Conservation (phyloP, 1,284 basidiomycete genomes). For the Trichosporon ovoides region DNA sequence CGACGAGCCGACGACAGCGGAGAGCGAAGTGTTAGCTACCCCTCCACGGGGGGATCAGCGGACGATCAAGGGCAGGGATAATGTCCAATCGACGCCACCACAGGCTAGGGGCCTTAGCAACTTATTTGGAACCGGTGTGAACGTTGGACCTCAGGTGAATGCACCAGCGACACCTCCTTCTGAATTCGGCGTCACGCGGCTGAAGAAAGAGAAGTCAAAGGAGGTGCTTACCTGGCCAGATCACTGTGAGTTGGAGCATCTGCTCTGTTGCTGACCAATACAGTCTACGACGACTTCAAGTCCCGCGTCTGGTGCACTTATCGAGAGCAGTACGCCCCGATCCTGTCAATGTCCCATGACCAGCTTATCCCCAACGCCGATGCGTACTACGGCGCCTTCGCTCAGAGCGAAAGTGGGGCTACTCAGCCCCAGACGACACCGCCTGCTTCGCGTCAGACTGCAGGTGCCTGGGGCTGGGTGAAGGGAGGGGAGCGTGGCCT, state of each 20-base stretch:
- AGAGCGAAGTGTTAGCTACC: neutral
- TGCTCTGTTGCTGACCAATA: neutral
- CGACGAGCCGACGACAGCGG: constrained; percentile 1
- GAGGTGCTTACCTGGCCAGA: constrained; percentile 45
- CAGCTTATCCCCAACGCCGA: constrained; percentile 38
- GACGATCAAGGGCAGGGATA: constrained; percentile 4
- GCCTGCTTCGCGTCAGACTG: constrained; percentile 13
- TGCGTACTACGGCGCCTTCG: constrained; percentile 54
- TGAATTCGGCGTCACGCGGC: constrained; percentile 6
- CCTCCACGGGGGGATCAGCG: neutral
- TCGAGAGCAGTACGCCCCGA: constrained; percentile 78
- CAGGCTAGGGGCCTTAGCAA: constrained; percentile 39
- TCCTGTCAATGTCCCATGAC: constrained; percentile 55
- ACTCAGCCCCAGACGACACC: neutral
- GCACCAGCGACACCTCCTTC: constrained; percentile 10
- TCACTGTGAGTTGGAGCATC: constrained; percentile 38
- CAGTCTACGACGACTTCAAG: constrained; percentile 85
- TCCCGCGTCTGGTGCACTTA: constrained; percentile 87
- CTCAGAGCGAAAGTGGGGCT: constrained; percentile 14
- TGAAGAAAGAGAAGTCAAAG: constrained; percentile 29
- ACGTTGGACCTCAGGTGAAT: constrained; percentile 11
- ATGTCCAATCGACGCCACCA: constrained; percentile 9
- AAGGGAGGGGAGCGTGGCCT: constrained; percentile 64
- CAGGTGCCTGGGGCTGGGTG: constrained; percentile 38
- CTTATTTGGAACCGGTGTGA: constrained; percentile 31